Conservation (phyloP, 176 grass and related monocot species). For the Hsuehochloa calcarea region DNA sequence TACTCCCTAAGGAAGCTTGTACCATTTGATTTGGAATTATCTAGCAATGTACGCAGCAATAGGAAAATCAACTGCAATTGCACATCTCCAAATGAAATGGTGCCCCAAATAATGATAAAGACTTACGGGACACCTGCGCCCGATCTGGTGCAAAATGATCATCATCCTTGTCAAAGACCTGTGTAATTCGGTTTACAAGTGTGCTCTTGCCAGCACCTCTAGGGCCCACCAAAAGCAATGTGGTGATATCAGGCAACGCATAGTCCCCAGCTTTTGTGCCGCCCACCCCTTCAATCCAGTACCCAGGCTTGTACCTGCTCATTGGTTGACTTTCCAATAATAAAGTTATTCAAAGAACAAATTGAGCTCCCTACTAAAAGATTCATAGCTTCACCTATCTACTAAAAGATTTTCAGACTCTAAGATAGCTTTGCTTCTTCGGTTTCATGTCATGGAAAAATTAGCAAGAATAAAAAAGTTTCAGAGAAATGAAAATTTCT, state of each 20-base stretch:
- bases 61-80: conserved; percentile 24
- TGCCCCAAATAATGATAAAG: not conserved
- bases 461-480: not conserved
- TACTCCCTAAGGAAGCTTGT: conserved; percentile 57
- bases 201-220: conserved; percentile 76
- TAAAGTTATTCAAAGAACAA: not conserved
- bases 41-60: conserved; percentile 33
- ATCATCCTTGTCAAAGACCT: conserved; percentile 57
- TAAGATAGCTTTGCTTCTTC: not conserved
- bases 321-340: conserved; percentile 9
- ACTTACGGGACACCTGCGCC: conserved; percentile 54
- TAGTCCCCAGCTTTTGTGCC: conserved; percentile 44
- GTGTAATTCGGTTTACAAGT: conserved; percentile 68
- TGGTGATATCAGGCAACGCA: conserved; percentile 59
- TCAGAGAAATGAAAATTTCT: not conserved
- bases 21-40: conserved; percentile 46
- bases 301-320: conserved; percentile 69
- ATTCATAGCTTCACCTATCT: not conserved
- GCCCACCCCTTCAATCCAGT: conserved; percentile 54
- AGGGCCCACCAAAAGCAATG: conserved; percentile 71
- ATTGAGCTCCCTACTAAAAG: not conserved
- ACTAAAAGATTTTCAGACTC: not conserved
- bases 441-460: not conserved
- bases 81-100: not conserved
- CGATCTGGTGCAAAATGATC: conserved; percentile 42